These are phyloP conservation scores for Colletotrichum sp. DNA, from an alignment of 2,329 filamentous ascomycete genomes.

Conservation along the genomic window DNA sequence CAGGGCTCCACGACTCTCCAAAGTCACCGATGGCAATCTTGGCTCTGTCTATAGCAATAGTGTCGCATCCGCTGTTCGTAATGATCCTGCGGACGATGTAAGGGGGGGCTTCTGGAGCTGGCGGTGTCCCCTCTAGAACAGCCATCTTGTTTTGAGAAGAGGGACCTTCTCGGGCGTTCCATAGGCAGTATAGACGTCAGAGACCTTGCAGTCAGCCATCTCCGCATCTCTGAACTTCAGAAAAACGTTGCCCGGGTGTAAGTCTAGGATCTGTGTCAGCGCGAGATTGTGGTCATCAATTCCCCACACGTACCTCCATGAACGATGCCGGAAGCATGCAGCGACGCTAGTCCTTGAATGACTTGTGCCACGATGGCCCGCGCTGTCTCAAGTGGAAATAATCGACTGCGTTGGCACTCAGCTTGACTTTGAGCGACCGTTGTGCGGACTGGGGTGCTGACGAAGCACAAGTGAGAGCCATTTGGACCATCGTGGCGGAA, in stretches of 20 bases:
- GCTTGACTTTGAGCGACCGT: not conserved
- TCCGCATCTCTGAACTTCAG: not conserved
- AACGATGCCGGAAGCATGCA: fast-evolving
- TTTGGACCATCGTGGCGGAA: not conserved
- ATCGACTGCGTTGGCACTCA: not conserved
- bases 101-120: not conserved
- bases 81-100: not conserved
- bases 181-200: not conserved
- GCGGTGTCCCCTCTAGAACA: not conserved
- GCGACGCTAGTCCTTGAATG: not conserved
- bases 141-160: not conserved
- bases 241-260: not conserved
- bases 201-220: not conserved
- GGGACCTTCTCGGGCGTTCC: not conserved
- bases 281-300: not conserved
- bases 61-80: not conserved
- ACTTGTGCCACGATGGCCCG: not conserved
- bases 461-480: not conserved
- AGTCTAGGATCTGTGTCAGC: not conserved
- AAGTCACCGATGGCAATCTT: not conserved
- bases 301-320: not conserved
- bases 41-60: not conserved
- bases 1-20: not conserved
- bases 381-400: not conserved
- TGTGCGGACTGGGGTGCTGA: not conserved